Conservation (phyloP, 2,329 filamentous ascomycete genomes). For the Akanthomyces muscarius region DNA sequence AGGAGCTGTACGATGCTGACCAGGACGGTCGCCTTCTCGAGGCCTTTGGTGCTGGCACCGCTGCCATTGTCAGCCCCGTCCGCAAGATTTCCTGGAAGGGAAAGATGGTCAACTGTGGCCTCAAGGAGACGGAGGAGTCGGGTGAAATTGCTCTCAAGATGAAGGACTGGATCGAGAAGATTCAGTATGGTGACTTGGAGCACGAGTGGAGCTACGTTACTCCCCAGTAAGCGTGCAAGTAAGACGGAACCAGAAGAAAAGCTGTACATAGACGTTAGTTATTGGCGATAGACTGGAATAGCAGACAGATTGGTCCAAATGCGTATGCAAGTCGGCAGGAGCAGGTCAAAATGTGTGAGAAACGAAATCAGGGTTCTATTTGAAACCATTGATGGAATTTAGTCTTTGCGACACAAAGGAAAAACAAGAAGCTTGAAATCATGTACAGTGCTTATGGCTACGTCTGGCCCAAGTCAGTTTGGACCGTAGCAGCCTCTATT, state of each 20-base stretch:
- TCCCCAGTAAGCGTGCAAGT: constrained; percentile 25
- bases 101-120: constrained; percentile 73
- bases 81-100: constrained; percentile 87
- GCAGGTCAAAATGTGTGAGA: not conserved
- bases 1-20: constrained; percentile 74
- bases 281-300: constrained; percentile 10
- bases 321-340: not conserved
- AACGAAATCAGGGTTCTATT: constrained; percentile 22
- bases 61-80: constrained; percentile 88
- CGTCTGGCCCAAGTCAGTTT: constrained; percentile 17
- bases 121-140: constrained; percentile 77
- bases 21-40: constrained; percentile 83
- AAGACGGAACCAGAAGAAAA: constrained; percentile 19
- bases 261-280: constrained; percentile 12
- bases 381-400: constrained; percentile 28
- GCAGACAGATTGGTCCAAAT: not conserved
- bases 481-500: constrained; percentile 12
- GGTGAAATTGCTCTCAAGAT: constrained; percentile 80
- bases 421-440: constrained; percentile 29
- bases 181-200: constrained; percentile 91
- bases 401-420: constrained; percentile 23
- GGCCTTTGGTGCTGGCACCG: constrained; percentile 90
- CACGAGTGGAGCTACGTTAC: constrained; percentile 78
- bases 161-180: constrained; percentile 94
- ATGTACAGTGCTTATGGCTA: constrained; percentile 27